phyloP scores from a whole-genome alignment of 345 rosid genomes.

The Nasturtium officinale region DNA sequence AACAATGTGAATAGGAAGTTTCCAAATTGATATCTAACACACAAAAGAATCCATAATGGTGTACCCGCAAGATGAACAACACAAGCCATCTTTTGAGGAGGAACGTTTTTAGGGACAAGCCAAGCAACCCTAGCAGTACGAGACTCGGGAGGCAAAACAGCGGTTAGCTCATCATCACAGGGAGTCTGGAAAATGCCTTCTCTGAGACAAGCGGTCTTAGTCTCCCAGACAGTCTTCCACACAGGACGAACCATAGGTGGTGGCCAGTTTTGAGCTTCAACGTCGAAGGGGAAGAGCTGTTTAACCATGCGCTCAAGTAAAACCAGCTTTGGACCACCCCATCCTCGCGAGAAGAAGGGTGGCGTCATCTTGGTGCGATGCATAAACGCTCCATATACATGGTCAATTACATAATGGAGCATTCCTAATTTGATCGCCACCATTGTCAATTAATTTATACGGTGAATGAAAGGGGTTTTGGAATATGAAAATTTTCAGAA shows the following conservation, averaged over 20 bases:
- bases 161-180: constrained; percentile 72
- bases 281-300: constrained; percentile 70
- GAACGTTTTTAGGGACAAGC: constrained; percentile 71
- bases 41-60: constrained; percentile 24
- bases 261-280: constrained; percentile 71
- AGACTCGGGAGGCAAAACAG: constrained; percentile 89
- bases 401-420: constrained; percentile 91
- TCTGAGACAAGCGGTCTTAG: constrained; percentile 64
- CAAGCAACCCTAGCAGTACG: constrained; percentile 85
- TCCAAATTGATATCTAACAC: background rate
- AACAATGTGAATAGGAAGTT: background rate
- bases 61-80: constrained; percentile 98
- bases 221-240: constrained; percentile 96
- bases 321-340: constrained; percentile 93
- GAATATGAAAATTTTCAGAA: background rate
- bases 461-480: background rate
- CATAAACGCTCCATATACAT: constrained; percentile 89
- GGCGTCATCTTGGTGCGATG: constrained; percentile 78
- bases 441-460: constrained; percentile 46
- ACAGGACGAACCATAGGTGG: constrained; percentile 68
- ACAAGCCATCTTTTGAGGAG: constrained; percentile 89
- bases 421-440: constrained; percentile 81
- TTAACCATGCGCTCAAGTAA: constrained; percentile 76
- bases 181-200: constrained; percentile 90
- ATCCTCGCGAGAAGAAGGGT: constrained; percentile 90